Percentiles rank a stretch among this genome's conserved stretches.
Evolutionary conservation across 345 rosid genomes (phyloP).

Genomic region (Syzygium grande): DNA sequence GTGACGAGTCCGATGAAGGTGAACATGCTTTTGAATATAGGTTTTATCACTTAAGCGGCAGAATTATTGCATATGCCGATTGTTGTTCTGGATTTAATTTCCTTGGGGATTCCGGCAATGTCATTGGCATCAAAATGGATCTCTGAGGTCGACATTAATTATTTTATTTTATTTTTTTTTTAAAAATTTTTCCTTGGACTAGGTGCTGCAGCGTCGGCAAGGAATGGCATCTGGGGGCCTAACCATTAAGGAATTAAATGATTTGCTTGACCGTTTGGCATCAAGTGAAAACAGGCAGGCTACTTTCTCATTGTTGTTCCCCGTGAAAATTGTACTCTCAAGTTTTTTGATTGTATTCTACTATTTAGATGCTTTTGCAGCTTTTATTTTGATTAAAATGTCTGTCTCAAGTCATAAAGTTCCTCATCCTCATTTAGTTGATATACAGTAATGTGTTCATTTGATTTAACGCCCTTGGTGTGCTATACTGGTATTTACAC

Average conservation of each 20-base stretch:
- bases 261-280: conserved; percentile 75
- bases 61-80: neutral
- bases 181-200: neutral
- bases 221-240: conserved; percentile 73
- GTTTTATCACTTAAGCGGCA: neutral
- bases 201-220: conserved; percentile 82
- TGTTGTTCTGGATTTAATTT: neutral
- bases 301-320: neutral
- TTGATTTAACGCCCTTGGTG: neutral
- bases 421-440: neutral
- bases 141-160: neutral
- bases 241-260: conserved; percentile 66
- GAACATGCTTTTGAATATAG: neutral
- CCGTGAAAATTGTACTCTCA: neutral
- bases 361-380: neutral
- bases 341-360: neutral
- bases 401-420: neutral
- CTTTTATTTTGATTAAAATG: neutral
- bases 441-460: neutral
- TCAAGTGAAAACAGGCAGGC: conserved; percentile 63
- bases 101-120: neutral
- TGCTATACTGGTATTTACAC: neutral
- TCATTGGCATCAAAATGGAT: neutral
- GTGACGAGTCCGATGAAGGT: neutral
- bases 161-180: neutral